These are phyloP conservation scores for Phytophthora fragariae DNA, from an alignment of 352 stramenopile species.

Conservation along the genomic window DNA sequence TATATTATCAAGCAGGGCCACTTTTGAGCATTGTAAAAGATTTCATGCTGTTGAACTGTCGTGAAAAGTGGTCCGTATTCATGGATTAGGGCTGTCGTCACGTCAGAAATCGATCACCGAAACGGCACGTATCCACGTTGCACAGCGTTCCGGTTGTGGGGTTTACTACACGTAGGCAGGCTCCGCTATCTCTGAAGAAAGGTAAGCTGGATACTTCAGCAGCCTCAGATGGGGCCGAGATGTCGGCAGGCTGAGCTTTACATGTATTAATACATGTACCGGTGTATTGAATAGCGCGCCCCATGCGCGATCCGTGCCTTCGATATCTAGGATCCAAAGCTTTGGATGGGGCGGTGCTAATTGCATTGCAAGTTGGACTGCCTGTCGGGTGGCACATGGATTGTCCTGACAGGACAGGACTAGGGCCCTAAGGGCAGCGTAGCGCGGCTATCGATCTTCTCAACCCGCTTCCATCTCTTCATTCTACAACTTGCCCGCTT, in stretches of 20 bases:
- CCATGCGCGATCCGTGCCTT: conserved; percentile 22
- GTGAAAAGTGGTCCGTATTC: conserved; percentile 14
- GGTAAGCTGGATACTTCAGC: conserved; percentile 29
- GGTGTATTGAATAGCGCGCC: not conserved
- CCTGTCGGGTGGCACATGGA: not conserved
- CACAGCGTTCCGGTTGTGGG: conserved; percentile 1
- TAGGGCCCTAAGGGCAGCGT: not conserved
- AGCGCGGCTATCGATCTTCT: not conserved
- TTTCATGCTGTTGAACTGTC: not conserved
- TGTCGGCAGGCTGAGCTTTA: too few relatives aligned
- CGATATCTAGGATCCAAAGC: conserved; percentile 22
- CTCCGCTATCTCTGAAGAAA: conserved; percentile 4
- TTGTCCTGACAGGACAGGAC: not conserved
- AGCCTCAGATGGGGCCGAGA: conserved; percentile 1
- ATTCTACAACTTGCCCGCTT: conserved; percentile 41
- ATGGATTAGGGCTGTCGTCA: conserved; percentile 17
- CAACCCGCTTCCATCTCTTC: conserved; percentile 16
- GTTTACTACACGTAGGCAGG: not conserved
- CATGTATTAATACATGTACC: too few relatives aligned
- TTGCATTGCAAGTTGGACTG: conserved; percentile 28
- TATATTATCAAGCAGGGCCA: not conserved
- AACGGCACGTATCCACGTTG: conserved; percentile 6
- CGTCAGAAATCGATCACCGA: conserved; percentile 33
- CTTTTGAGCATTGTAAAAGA: not conserved
- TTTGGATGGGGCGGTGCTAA: conserved; percentile 27